Percentiles rank a stretch among this genome's conserved stretches.
phyloP scores from a whole-genome alignment of 2,329 filamentous ascomycete species.

The Aureobasidium sp. region DNA sequence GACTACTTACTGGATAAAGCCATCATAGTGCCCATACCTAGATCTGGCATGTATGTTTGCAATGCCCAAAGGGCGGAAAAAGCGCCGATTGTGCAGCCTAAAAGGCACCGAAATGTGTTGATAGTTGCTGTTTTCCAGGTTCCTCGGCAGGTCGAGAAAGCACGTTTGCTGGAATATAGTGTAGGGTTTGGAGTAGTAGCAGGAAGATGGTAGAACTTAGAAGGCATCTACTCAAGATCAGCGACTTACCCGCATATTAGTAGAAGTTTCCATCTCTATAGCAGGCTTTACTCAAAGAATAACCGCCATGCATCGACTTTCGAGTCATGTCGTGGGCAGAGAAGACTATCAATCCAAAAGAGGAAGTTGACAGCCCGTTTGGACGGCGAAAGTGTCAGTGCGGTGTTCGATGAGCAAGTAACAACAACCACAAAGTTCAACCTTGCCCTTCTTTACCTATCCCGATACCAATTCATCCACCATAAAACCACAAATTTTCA shows the following conservation, averaged over 20 bases:
- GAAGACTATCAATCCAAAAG: not conserved
- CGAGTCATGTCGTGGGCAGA: not conserved
- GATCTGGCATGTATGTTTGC: not conserved
- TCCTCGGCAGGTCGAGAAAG: not conserved
- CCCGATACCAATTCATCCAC: too few species aligned
- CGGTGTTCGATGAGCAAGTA: not conserved
- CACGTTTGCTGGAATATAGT: not conserved
- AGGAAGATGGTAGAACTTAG: too few species aligned
- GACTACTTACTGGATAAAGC: not conserved
- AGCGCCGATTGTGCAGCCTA: not conserved
- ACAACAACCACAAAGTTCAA: too few species aligned
- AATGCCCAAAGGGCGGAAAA: not conserved
- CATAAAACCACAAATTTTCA: not conserved
- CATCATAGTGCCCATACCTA: not conserved
- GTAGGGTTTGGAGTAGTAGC: not conserved
- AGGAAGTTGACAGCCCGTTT: not conserved
- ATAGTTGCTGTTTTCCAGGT: not conserved
- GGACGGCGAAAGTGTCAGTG: not conserved
- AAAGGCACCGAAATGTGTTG: not conserved
- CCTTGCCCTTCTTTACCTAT: too few species aligned
- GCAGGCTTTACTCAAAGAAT: too few species aligned
- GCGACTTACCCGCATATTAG: too few species aligned
- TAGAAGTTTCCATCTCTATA: too few species aligned
- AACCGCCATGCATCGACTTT: not conserved
- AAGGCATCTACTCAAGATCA: too few species aligned